Evolutionary conservation across 2,329 filamentous ascomycete genomes (phyloP), one percentile per base, ranked within the genome.

Genomic region (Fusarium brevicatenulatum): DNA sequence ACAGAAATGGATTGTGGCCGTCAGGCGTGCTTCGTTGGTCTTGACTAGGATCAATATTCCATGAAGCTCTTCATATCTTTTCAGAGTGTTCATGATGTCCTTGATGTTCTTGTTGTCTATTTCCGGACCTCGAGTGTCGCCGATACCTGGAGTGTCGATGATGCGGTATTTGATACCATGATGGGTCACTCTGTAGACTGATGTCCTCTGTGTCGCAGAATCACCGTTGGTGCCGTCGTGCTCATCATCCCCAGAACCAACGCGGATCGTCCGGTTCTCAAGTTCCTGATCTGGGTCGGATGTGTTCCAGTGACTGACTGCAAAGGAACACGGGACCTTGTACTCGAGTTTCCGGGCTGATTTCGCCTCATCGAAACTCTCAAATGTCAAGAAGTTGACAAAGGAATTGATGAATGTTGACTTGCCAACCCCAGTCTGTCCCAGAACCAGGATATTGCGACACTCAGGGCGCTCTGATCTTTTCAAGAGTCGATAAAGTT

Each of bases 401-500:
- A 86, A 85, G 0, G 84, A 81, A 52, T 86, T 87, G 74, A 87
- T 86, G 46, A 82, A 87, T 0, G 85, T 86, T 3, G 83, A 85
- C 58, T 87, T 87, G 0, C 85, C 85, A 0, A 86, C 85, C 0
- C 85, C 85, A 1, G 85, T 85, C 70, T 86, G 84, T 0, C 85
- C 85, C 0, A 87, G 76, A 9, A 87, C 81, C 30, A 87, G 67
- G 23, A 87, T 84, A 47, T 86, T 86, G 32, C 82, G 58, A 23
- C 81, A 75, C 5, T 82, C 75, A 16, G 42, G 42, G 1, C 30
- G 40, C 4, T 56, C 18, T 3, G 67, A 12, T 9, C 15, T 25
- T 19, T 30, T 25, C n/a, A 65, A n/a, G 18, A 34, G 32, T 28
- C 36, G 21, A 23, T 42, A 23, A 21, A 62, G 43, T 1, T 67